Percentiles rank a stretch among this genome's conserved stretches.
Conservation (phyloP, 2,329 filamentous ascomycete genomes). For the Lasiodiplodia theobromae region DNA sequence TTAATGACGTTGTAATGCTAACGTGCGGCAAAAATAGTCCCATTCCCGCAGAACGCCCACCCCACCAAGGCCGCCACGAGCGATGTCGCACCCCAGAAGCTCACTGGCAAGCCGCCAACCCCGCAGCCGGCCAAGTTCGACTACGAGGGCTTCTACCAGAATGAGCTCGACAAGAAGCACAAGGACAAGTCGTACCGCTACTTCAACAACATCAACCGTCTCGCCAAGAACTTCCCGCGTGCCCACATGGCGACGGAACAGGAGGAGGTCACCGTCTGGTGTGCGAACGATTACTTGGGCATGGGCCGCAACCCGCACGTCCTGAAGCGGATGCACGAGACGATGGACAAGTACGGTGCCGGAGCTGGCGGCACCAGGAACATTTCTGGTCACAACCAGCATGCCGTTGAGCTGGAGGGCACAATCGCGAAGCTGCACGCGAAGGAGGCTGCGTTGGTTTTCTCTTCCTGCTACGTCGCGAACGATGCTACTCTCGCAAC, state of each 20-base stretch:
- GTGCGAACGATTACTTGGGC: constrained; percentile 97
- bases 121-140: constrained; percentile 72
- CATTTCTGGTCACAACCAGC: constrained; percentile 96
- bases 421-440: constrained; percentile 87
- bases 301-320: constrained; percentile 94
- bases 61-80: background rate
- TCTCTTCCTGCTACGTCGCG: constrained; percentile 97
- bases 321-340: constrained; percentile 90
- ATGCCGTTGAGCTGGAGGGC: constrained; percentile 83
- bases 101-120: constrained; percentile 52
- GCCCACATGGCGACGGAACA: constrained; percentile 86
- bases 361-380: constrained; percentile 96
- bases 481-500: constrained; percentile 97
- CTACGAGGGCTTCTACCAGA: constrained; percentile 87
- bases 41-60: constrained; percentile 41
- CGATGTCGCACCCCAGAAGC: constrained; percentile 36
- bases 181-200: constrained; percentile 99
- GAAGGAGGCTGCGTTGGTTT: constrained; percentile 91
- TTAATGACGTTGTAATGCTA: constrained; percentile 28
- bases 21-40: constrained; percentile 37
- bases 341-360: constrained; percentile 91
- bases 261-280: constrained; percentile 96
- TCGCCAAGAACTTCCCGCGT: constrained; percentile 94
- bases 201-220: constrained; percentile 99
- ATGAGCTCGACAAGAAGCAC: constrained; percentile 96